phyloP scores from a whole-genome alignment of 169 alveolate genomes.

The Eimeria zaria region DNA sequence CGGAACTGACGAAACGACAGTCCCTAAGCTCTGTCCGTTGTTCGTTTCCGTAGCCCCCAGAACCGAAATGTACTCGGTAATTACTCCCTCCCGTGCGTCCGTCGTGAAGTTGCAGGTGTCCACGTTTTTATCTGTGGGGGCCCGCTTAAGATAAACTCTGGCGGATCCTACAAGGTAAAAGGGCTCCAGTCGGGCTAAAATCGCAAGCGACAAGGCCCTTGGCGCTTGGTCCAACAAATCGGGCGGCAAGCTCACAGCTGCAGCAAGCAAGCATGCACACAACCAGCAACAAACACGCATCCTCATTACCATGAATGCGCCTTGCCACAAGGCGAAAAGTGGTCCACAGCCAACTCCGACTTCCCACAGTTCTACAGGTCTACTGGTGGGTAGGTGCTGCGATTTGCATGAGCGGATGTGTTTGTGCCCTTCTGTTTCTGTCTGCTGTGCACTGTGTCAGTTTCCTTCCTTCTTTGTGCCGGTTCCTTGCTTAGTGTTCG shows the following conservation, averaged over 20 bases:
- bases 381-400: neutral
- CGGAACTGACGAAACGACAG: neutral
- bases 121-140: constrained; percentile 44
- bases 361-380: neutral
- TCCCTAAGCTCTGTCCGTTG: neutral
- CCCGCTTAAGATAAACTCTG: constrained; percentile 30
- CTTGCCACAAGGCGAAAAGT: neutral
- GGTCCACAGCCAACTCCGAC: neutral
- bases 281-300: neutral
- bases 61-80: neutral
- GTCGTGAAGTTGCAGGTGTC: constrained; percentile 4
- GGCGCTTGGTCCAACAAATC: neutral
- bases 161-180: neutral
- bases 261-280: neutral
- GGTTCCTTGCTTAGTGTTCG: neutral
- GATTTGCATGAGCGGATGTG: neutral
- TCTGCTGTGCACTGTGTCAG: neutral
- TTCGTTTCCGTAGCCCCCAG: neutral
- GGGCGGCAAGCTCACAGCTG: neutral
- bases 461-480: neutral
- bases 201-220: neutral
- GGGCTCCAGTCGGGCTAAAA: neutral
- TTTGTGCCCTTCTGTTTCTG: neutral
- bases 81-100: neutral
- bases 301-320: neutral